Evolutionary conservation across 805 yeast genomes (phyloP).

Genomic region (Hemisphaericaspora nanyangensis): DNA sequence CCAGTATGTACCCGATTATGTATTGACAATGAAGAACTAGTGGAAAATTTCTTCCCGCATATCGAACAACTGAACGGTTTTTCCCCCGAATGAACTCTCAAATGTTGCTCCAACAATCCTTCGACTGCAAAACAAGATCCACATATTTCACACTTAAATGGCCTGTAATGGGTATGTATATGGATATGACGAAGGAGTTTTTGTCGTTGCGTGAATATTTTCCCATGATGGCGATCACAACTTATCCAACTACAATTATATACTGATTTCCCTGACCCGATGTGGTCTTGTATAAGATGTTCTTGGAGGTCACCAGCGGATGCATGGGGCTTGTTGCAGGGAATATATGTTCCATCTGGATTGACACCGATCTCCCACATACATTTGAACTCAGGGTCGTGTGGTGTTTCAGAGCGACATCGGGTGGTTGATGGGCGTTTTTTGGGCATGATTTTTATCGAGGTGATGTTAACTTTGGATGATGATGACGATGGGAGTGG

Average conservation of each 20-base stretch:
- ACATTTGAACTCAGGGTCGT: conserved; percentile 40
- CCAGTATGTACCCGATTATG: conserved; percentile 89
- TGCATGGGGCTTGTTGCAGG: conserved; percentile 51
- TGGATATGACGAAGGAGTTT: conserved; percentile 83
- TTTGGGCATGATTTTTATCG: conserved; percentile 31
- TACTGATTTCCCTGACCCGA: conserved; percentile 66
- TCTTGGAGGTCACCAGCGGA: conserved; percentile 61
- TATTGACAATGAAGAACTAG: conserved; percentile 76
- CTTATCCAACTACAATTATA: conserved; percentile 77
- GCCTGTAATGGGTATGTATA: conserved; percentile 82
- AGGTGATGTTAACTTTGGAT: conserved; percentile 25
- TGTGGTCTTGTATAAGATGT: conserved; percentile 66
- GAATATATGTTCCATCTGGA: conserved; percentile 23
- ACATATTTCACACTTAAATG: conserved; percentile 70
- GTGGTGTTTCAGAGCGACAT: conserved; percentile 4
- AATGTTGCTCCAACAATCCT: conserved; percentile 74
- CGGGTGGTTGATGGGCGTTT: not conserved
- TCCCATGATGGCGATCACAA: conserved; percentile 59
- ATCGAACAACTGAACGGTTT: conserved; percentile 72
- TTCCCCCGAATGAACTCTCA: conserved; percentile 84
- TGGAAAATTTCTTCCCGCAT: conserved; percentile 79
- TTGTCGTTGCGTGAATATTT: conserved; percentile 76
- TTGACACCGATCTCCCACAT: conserved; percentile 36
- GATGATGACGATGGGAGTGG: not conserved
- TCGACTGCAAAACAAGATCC: conserved; percentile 72